Conservation (phyloP, 495 filamentous ascomycete genomes). For the Neurospora cerealis region DNA sequence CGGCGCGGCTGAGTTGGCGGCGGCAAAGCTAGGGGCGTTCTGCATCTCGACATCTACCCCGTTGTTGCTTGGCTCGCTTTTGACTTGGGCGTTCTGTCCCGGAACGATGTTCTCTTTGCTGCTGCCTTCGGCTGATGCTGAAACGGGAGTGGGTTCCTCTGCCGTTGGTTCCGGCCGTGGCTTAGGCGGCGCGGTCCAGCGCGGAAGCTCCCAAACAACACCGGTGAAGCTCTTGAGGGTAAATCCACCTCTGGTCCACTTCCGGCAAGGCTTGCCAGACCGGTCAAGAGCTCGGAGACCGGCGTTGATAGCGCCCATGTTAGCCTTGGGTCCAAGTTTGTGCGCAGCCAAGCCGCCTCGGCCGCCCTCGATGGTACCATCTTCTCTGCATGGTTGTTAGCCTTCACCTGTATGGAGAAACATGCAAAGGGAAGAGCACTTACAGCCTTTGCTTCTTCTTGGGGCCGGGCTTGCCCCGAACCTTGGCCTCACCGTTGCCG, state of each 20-base stretch:
- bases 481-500: constrained; percentile 43
- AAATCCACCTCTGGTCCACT: constrained; percentile 76
- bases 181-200: constrained; percentile 69
- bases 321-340: constrained; percentile 93
- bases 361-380: constrained; percentile 45
- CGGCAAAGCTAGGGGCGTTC: constrained; percentile 29
- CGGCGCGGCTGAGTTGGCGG: constrained; percentile 34
- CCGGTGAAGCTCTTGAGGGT: constrained; percentile 91
- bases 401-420: not conserved
- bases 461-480: constrained; percentile 77
- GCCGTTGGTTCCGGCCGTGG: constrained; percentile 24
- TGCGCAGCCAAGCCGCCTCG: constrained; percentile 38
- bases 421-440: constrained; percentile 28
- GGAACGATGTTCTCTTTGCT: constrained; percentile 62
- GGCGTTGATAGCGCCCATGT: constrained; percentile 96
- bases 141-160: constrained; percentile 29
- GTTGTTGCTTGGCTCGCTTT: constrained; percentile 62
- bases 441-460: constrained; percentile 95
- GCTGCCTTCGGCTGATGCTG: constrained; percentile 50
- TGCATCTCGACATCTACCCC: constrained; percentile 41
- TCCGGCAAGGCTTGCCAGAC: constrained; percentile 79
- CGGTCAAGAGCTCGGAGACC: constrained; percentile 88
- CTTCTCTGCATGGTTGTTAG: constrained; percentile 39
- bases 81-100: constrained; percentile 44
- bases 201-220: constrained; percentile 68